Conservation (phyloP, 1,284 basidiomycete genomes). For the Trichosporon faecale region DNA sequence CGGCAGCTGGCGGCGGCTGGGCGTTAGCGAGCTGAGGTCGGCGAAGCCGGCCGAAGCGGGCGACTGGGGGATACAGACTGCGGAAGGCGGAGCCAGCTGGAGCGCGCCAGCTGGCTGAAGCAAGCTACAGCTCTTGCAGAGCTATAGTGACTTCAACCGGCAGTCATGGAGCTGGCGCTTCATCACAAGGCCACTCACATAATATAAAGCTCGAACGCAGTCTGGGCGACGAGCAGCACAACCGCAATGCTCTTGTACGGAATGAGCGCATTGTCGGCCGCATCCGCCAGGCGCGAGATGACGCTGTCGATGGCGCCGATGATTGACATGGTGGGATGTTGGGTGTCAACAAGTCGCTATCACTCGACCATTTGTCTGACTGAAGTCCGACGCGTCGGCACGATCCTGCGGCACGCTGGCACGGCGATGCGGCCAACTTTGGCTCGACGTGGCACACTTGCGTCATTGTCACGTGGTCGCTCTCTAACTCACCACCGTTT, state of each 20-base stretch:
- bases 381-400: background rate
- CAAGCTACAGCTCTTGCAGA: too few relatives aligned
- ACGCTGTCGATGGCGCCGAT: conserved; percentile 32
- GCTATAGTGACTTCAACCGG: too few relatives aligned
- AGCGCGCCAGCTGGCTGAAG: too few relatives aligned
- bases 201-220: conserved; percentile 41
- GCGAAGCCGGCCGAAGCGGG: too few relatives aligned
- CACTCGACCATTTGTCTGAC: background rate
- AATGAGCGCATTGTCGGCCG: conserved; percentile 39
- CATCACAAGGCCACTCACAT: conserved; percentile 28
- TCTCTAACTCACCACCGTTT: too few relatives aligned
- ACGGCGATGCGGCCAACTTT: background rate
- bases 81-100: too few relatives aligned
- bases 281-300: conserved; percentile 29
- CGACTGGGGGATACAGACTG: too few relatives aligned
- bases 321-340: conserved; percentile 19
- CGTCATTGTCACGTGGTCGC: conserved; percentile 2
- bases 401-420: background rate
- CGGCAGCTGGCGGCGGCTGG: conserved; percentile 67
- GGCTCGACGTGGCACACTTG: conserved; percentile 7
- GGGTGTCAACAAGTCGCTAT: background rate
- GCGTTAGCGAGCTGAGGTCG: background rate
- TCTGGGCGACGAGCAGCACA: conserved; percentile 31
- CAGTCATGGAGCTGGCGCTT: too few relatives aligned
- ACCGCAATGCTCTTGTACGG: conserved; percentile 38